Conservation (phyloP, 176 grass and related monocot species). For the Hordeum vulgare region MorexV3_pseudomolecules_assembly NC_058523.1:473178243-473178742, state of each 20-base stretch:
- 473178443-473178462: too few species aligned
- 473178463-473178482: neutral
- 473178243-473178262: too few species aligned
- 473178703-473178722: neutral
- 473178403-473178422: too few species aligned
- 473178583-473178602: conserved; percentile 19
- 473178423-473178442: too few species aligned
- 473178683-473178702: neutral
- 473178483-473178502: neutral
- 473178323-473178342: too few species aligned
- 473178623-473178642: conserved; percentile 24
- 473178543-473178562: conserved; percentile 18
- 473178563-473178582: conserved; percentile 17
- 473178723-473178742: neutral
- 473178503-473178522: conserved; percentile 8
- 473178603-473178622: neutral
- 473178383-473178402: too few species aligned
- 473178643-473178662: conserved; percentile 5
- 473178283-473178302: too few species aligned
- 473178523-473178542: neutral
- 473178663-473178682: conserved; percentile 21
- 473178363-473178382: too few species aligned
- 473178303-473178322: too few species aligned
- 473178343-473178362: too few species aligned
- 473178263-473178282: too few species aligned